Percentiles rank a stretch among this genome's conserved stretches.
Evolutionary conservation across 805 yeast species (phyloP).

Genomic region (Barnettozyma botsteinii): DNA sequence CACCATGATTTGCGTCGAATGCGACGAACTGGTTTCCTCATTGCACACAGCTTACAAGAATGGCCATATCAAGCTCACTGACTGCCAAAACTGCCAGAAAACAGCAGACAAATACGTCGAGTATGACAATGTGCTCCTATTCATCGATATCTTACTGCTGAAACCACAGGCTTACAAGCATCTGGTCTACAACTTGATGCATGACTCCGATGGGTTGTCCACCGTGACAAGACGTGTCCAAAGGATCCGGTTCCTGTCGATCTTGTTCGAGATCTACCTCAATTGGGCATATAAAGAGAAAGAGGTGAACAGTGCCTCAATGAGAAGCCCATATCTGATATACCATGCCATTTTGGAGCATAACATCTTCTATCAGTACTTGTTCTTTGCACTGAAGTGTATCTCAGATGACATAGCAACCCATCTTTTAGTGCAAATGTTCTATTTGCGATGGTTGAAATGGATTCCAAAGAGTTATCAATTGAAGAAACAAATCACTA

Average conservation of each 20-base stretch:
- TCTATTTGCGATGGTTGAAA: slow-evolving; percentile 18
- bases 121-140: slow-evolving; percentile 75
- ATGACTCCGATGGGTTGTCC: not conserved
- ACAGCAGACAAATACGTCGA: slow-evolving; percentile 91
- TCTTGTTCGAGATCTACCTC: slow-evolving; percentile 82
- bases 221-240: slow-evolving; percentile 14
- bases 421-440: slow-evolving; percentile 31
- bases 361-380: slow-evolving; percentile 45
- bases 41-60: slow-evolving; percentile 70
- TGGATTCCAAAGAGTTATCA: slow-evolving; percentile 26
- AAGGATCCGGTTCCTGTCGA: slow-evolving; percentile 55
- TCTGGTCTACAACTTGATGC: slow-evolving; percentile 60
- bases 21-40: slow-evolving; percentile 58
- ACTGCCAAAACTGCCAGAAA: slow-evolving; percentile 63
- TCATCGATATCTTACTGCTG: slow-evolving; percentile 75
- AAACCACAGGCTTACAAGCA: slow-evolving; percentile 89
- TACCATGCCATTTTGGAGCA: slow-evolving; percentile 29
- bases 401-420: slow-evolving; percentile 40
- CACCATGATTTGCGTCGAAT: slow-evolving; percentile 84
- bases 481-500: slow-evolving; percentile 9
- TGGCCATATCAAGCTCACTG: slow-evolving; percentile 72
- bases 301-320: slow-evolving; percentile 27
- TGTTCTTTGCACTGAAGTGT: slow-evolving; percentile 49
- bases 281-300: slow-evolving; percentile 90
- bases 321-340: slow-evolving; percentile 20